phyloP scores from a whole-genome alignment of 2,329 filamentous ascomycete genomes.

The Aspergillus tanneri region DNA sequence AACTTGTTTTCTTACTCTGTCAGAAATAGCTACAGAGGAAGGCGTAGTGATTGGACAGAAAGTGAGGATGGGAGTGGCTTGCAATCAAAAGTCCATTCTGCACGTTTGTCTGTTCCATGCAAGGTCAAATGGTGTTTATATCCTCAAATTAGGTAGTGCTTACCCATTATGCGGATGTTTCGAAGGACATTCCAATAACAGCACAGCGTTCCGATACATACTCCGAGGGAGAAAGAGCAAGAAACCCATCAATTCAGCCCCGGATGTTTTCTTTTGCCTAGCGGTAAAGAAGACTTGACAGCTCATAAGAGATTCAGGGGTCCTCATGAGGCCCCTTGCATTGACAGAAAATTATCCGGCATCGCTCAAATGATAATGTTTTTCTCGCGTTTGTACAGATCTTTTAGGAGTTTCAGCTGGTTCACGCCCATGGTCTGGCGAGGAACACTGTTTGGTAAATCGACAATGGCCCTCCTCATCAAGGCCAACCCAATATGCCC shows the following conservation, averaged over 20 bases:
- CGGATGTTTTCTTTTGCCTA: not conserved
- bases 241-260: not conserved
- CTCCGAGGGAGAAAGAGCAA: not conserved
- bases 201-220: not conserved
- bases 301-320: too few relatives aligned
- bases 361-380: conserved; percentile 36
- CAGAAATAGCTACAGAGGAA: too few relatives aligned
- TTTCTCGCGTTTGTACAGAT: conserved; percentile 38
- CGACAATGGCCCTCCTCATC: conserved; percentile 68
- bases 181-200: too few relatives aligned
- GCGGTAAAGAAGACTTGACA: not conserved
- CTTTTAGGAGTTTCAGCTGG: conserved; percentile 39
- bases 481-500: conserved; percentile 73
- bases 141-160: not conserved
- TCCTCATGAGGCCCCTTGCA: not conserved
- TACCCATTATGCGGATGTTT: not conserved
- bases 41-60: too few relatives aligned
- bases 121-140: not conserved
- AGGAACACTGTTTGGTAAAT: conserved; percentile 59
- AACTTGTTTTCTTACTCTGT: too few relatives aligned
- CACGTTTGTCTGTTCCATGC: not conserved
- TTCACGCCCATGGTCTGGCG: conserved; percentile 39
- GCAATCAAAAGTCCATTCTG: too few relatives aligned
- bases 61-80: too few relatives aligned
- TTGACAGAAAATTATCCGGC: not conserved